Evolutionary conservation across 768 basidiomycete species (phyloP).

Genomic region (Suillus subalutaceus): DNA sequence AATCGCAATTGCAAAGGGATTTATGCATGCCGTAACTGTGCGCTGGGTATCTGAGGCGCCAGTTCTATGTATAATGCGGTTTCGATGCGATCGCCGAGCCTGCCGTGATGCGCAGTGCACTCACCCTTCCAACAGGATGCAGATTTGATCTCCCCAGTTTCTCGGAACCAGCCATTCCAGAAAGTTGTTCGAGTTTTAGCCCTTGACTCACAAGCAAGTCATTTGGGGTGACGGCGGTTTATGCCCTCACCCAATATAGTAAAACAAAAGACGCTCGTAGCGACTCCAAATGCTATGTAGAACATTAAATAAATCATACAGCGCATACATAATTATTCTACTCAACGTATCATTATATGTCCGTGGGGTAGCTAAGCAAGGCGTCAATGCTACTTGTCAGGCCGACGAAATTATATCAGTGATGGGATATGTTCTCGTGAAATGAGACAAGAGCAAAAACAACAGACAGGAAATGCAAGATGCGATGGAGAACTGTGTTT

Average conservation of each 20-base stretch:
- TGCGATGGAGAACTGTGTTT: not conserved
- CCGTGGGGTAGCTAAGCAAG: constrained; percentile 6
- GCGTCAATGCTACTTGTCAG: constrained; percentile 3
- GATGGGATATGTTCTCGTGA: constrained; percentile 6
- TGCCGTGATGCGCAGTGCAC: not conserved
- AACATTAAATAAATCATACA: constrained; percentile 10
- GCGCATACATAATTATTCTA: constrained; percentile 6
- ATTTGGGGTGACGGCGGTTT: not conserved
- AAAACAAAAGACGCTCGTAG: constrained; percentile 3
- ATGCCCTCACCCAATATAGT: not conserved
- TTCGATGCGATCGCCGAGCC: not conserved
- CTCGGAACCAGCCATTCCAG: not conserved
- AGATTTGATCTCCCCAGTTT: not conserved
- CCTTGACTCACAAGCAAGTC: not conserved
- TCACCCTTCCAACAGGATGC: not conserved
- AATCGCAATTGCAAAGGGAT: not conserved
- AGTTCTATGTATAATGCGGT: not conserved
- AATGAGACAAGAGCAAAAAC: constrained; percentile 20
- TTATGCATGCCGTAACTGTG: not conserved
- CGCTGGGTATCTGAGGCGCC: not conserved
- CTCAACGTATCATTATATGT: constrained; percentile 2
- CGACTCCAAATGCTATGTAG: not conserved
- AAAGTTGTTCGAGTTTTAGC: not conserved
- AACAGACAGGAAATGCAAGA: constrained; percentile 11
- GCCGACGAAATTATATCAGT: constrained; percentile 10